Evolutionary conservation across 129 eudicot species (phyloP), one percentile per base, ranked within the genome.

Genomic region (Sambucus nigra): DNA sequence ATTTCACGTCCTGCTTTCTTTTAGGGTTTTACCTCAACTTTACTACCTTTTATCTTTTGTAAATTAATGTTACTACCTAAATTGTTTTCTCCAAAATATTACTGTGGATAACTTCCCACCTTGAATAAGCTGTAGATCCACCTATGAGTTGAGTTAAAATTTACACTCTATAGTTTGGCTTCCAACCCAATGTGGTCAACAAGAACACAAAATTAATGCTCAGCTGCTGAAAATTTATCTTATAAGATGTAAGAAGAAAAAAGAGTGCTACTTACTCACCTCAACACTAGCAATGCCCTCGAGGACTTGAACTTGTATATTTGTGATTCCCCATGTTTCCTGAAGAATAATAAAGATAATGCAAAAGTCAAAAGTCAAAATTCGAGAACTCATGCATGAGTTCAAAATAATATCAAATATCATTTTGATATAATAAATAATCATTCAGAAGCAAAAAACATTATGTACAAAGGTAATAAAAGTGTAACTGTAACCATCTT

Each of bases 211-310:
- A 47, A 5, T 22, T 7, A 51, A 42, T 41, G n/a, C 48, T 16
- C 20, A 53, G 7, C 23, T 24, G 42, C 33, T 1, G 49, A 41
- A 25, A 17, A 27, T 22, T 57, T 17, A 51, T 10, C 10, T 19
- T 56, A 0, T 16, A 27, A 18, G 29, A 38, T 10, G 48, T 13
- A 20, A 26, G 31, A 41, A 33, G 59, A 29, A 53, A 50, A n/a
- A n/a, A 47, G 9, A 57, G 45, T 14, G 22, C 25, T 16, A 45
- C 28, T 15, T 46, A 18, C 70, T 73, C 71, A 89, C 94, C 95
- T 84, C 75, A 14, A 89, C 88, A 60, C 73, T 81, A 48, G 94
- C 98, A 70, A 89, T 79, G 19, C 98, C 98, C 78, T 89, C 98
- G 7, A 46, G 70, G 60, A 89, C 80, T 53, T 76, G 73, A 25